Evolutionary conservation across 495 filamentous ascomycete genomes (phyloP).

Genomic region (Mytilinidion resinicola): DNA sequence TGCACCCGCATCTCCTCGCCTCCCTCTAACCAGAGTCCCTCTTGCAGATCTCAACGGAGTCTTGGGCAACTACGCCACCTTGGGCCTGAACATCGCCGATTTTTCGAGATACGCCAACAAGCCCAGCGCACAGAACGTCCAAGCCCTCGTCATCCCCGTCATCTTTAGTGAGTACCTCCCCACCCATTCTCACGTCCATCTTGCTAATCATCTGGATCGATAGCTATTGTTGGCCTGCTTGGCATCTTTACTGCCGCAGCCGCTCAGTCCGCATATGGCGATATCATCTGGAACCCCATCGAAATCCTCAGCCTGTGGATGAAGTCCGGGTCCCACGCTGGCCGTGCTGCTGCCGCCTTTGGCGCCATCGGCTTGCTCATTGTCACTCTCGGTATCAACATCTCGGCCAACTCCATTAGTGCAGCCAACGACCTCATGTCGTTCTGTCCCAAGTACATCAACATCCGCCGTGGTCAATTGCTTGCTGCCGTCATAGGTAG

Average conservation of each 20-base stretch:
- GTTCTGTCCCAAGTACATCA: conserved; percentile 52
- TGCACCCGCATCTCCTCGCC: conserved; percentile 2
- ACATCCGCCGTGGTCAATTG: conserved; percentile 58
- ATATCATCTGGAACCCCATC: conserved; percentile 26
- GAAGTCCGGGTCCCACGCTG: conserved; percentile 15
- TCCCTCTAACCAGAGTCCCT: conserved; percentile 3
- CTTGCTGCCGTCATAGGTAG: conserved; percentile 49
- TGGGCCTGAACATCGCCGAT: conserved; percentile 27
- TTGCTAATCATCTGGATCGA: conserved; percentile 2
- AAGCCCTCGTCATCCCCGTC: conserved; percentile 22
- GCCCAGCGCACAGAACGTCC: conserved; percentile 19
- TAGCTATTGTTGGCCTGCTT: conserved; percentile 24
- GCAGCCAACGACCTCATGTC: conserved; percentile 59
- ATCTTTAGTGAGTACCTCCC: conserved; percentile 16
- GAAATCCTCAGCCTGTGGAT: conserved; percentile 26
- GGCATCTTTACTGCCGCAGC: conserved; percentile 27
- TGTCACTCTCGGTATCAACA: conserved; percentile 41
- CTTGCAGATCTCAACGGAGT: conserved; percentile 22
- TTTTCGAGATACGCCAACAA: conserved; percentile 23
- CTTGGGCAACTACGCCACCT: conserved; percentile 26
- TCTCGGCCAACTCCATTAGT: conserved; percentile 60
- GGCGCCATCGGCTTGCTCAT: conserved; percentile 42
- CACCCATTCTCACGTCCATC: not conserved
- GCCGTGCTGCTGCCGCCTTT: conserved; percentile 33
- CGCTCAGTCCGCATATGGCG: conserved; percentile 16